Evolutionary conservation across 1,284 basidiomycete genomes (phyloP), one percentile per base, ranked within the genome.

Genomic region (Ganoderma leucocontextum): DNA sequence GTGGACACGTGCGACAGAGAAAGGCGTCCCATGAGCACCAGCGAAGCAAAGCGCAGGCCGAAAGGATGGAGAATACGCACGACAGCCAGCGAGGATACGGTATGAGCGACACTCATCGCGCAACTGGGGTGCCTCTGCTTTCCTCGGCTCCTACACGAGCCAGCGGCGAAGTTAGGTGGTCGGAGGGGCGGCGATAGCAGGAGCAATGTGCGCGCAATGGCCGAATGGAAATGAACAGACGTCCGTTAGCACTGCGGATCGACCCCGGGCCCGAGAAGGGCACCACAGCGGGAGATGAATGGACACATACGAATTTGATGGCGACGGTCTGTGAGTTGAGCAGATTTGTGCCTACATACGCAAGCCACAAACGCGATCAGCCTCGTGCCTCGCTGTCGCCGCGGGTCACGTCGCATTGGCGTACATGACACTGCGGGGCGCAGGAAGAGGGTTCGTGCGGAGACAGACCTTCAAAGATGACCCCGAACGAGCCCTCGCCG

Each of bases 61-160:
- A 22, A 36, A 15, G 19, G 29, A 39, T 29, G 44, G 70, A 42
- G 59, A 65, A 63, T 47, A 94, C 95, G 82, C 78, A 97, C 95
- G 87, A 80, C 94, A 97, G 70, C 96, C 96, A 65, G 92, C 89
- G 58, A 99, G 85, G 77, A 98, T 98, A 81, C 97, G 95, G 85
- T 99, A 99, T 55, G 95, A 96, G 71, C 96, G 91, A 86, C 97
- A 98, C 85, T 99, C 96, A 81, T 99, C 96, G 70, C 96, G 87
- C 35, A 99, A 87, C 80, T 98, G 97, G 49, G 97, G 97, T 12
- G 96, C 96, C 82, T 98, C 96, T 38, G 95, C 95, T 83, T 99
- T 98, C 75, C 96, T 86, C 17, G 96, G 96, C 89, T 98, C 95
- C 95, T 96, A 79, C 29, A 35, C 25, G 47, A 9, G 47, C 47